Evolutionary conservation across 768 basidiomycete species (phyloP).

Genomic region (Russula griseocarnosa): DNA sequence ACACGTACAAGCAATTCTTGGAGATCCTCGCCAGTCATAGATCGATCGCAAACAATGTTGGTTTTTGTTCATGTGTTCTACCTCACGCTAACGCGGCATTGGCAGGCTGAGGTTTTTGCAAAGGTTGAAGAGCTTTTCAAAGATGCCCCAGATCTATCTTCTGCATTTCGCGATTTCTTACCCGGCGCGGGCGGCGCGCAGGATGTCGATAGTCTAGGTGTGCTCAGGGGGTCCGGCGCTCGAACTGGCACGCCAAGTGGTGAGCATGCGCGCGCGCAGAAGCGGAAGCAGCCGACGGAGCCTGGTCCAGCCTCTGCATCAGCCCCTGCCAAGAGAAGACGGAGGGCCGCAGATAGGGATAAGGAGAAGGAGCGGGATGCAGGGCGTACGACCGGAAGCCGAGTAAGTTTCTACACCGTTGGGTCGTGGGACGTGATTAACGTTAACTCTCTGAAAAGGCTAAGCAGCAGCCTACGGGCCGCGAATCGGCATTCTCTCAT

Average conservation of each 20-base stretch:
- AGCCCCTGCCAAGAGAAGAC: slow-evolving; percentile 66
- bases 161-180: slow-evolving; percentile 73
- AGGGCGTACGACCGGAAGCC: slow-evolving; percentile 23
- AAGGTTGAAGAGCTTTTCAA: slow-evolving; percentile 69
- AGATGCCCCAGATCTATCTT: slow-evolving; percentile 67
- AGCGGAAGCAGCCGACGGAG: slow-evolving; percentile 33
- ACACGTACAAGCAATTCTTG: slow-evolving; percentile 77
- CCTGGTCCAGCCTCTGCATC: slow-evolving; percentile 29
- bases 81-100: background rate
- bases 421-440: background rate
- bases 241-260: slow-evolving; percentile 26
- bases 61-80: slow-evolving; percentile 31
- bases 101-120: slow-evolving; percentile 60
- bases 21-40: slow-evolving; percentile 69
- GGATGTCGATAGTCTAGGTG: slow-evolving; percentile 12
- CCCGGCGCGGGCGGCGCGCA: slow-evolving; percentile 38
- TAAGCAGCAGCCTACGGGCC: slow-evolving; percentile 30
- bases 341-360: slow-evolving; percentile 50
- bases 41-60: slow-evolving; percentile 48
- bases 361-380: slow-evolving; percentile 37
- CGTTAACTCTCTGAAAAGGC: slow-evolving; percentile 26
- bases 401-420: slow-evolving; percentile 15
- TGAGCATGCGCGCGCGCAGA: slow-evolving; percentile 44
- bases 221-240: slow-evolving; percentile 27
- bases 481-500: slow-evolving; percentile 32